Percentiles rank a stretch among this genome's conserved stretches.
Conservation (phyloP, 345 rosid genomes). For the Cardamine resedifolia region DNA sequence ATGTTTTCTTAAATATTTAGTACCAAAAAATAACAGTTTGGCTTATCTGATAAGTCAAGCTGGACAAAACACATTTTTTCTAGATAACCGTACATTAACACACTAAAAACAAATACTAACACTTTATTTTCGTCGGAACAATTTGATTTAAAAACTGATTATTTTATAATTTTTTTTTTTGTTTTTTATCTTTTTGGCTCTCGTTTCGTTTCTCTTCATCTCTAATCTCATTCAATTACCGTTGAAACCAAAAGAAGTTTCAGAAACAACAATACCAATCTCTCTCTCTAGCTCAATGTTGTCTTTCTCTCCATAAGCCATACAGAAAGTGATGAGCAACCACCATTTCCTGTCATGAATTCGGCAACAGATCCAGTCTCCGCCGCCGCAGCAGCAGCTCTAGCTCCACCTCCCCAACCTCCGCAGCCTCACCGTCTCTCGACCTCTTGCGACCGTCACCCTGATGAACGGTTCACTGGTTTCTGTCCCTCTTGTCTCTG, state of each 20-base stretch:
- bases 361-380: conserved; percentile 61
- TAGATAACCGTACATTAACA: conserved; percentile 9
- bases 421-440: conserved; percentile 91
- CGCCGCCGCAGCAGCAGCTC: conserved; percentile 31
- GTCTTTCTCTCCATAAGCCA: conserved; percentile 17
- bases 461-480: conserved; percentile 83
- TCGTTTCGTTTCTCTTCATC: conserved; percentile 29
- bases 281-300: conserved; percentile 7
- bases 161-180: neutral
- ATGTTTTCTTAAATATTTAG: neutral
- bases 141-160: conserved; percentile 14
- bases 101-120: neutral
- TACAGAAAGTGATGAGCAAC: conserved; percentile 39
- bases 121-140: neutral
- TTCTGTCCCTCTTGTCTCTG: conserved; percentile 98
- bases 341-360: conserved; percentile 72
- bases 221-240: conserved; percentile 49
- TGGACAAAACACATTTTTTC: neutral
- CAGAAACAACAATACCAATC: conserved; percentile 26
- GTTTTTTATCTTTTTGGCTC: conserved; percentile 14
- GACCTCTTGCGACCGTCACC: conserved; percentile 91
- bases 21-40: conserved; percentile 10
- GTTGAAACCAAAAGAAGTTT: conserved; percentile 60
- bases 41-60: conserved; percentile 17
- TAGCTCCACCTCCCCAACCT: conserved; percentile 42